These are phyloP conservation scores for Pogostemon cablin DNA, from an alignment of 257 asterid species.

Conservation along the genomic window DNA sequence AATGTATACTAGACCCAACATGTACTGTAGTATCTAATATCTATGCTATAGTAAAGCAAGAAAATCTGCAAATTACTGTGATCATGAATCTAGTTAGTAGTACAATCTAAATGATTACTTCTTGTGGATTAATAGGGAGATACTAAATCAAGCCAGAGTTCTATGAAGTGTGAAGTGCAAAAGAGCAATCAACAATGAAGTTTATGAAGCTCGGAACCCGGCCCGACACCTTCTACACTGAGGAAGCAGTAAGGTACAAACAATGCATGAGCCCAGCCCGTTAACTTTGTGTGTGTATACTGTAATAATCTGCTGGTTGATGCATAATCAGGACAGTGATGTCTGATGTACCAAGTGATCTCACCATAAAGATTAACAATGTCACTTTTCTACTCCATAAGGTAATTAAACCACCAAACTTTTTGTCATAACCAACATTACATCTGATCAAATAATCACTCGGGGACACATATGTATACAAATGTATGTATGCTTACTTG, in stretches of 20 bases:
- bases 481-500: not conserved
- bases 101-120: not conserved
- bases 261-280: not conserved
- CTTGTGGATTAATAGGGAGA: not conserved
- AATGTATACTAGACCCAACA: no score
- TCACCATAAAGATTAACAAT: slow-evolving; percentile 49
- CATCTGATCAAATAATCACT: not conserved
- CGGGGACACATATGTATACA: not conserved
- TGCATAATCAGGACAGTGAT: slow-evolving; percentile 43
- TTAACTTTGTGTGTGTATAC: not conserved
- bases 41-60: no score
- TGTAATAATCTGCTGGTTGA: not conserved
- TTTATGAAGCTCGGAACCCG: slow-evolving; percentile 78
- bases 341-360: slow-evolving; percentile 58
- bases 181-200: slow-evolving; percentile 53
- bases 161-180: not conserved
- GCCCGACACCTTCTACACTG: slow-evolving; percentile 79
- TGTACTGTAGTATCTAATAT: no score
- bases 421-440: not conserved
- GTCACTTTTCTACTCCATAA: slow-evolving; percentile 55
- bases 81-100: not conserved
- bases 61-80: not conserved
- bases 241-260: slow-evolving; percentile 68
- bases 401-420: slow-evolving; percentile 32
- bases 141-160: not conserved